phyloP scores from a whole-genome alignment of 1,284 basidiomycete species.

The Marasmius oreades region DNA sequence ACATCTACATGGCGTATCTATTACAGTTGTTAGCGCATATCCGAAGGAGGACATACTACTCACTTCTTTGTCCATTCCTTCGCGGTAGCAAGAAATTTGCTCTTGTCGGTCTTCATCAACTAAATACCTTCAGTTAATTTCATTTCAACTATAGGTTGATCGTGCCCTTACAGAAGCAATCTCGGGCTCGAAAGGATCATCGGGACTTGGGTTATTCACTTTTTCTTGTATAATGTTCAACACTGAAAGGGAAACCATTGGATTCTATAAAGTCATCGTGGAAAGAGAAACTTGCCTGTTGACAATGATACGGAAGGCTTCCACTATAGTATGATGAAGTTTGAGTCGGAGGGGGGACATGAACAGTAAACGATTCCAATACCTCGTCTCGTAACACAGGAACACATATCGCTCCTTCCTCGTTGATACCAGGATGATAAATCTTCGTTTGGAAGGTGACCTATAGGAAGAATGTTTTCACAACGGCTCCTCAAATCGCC shows the following conservation, averaged over 20 bases:
- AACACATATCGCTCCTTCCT: constrained; percentile 82
- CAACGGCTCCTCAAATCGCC: not conserved
- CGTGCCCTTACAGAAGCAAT: constrained; percentile 64
- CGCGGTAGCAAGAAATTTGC: constrained; percentile 69
- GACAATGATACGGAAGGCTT: constrained; percentile 82
- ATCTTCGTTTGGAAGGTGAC: constrained; percentile 86
- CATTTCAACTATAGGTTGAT: not conserved
- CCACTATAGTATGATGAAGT: constrained; percentile 59
- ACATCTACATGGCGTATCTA: constrained; percentile 8
- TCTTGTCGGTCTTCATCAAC: constrained; percentile 70
- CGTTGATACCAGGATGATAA: constrained; percentile 92
- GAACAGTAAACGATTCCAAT: constrained; percentile 12
- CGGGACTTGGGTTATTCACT: constrained; percentile 82
- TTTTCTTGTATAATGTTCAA: constrained; percentile 80
- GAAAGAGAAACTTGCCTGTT: constrained; percentile 45
- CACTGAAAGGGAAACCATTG: constrained; percentile 41
- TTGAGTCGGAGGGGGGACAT: constrained; percentile 5
- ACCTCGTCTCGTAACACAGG: constrained; percentile 82
- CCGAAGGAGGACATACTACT: constrained; percentile 18
- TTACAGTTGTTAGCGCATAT: not conserved
- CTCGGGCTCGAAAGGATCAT: constrained; percentile 87
- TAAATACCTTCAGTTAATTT: constrained; percentile 26
- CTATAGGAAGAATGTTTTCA: constrained; percentile 34
- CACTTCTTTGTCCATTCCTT: constrained; percentile 82
- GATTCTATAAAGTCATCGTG: not conserved